phyloP scores from a whole-genome alignment of 345 rosid genomes.

The Pistacia vera region DNA sequence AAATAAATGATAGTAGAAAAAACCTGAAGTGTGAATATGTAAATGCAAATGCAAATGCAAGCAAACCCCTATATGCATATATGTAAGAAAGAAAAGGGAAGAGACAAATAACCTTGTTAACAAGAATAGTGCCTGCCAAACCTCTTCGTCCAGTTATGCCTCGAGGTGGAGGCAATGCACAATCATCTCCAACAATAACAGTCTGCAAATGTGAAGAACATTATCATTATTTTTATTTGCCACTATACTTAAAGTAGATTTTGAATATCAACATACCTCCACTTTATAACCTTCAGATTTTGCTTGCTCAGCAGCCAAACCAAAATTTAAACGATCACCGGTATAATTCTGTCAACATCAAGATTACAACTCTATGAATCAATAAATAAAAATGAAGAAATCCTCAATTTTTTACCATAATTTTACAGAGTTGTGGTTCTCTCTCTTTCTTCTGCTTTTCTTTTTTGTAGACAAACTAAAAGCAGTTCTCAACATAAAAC shows the following conservation, averaged over 20 bases:
- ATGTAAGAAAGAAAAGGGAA: background rate
- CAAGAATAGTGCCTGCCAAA: conserved; percentile 92
- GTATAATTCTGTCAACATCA: conserved; percentile 77
- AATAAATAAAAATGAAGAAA: conserved; percentile 12
- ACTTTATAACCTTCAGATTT: conserved; percentile 95
- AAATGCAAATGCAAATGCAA: background rate
- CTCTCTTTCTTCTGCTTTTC: too few relatives aligned
- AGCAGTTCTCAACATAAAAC: background rate
- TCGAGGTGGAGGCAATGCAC: conserved; percentile 93
- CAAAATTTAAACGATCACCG: conserved; percentile 95
- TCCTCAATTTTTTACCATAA: background rate
- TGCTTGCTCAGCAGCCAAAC: conserved; percentile 99
- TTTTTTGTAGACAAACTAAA: background rate
- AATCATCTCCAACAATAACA: conserved; percentile 94
- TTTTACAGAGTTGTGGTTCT: background rate
- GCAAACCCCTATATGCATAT: background rate
- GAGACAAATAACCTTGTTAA: conserved; percentile 70
- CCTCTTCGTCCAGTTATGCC: conserved; percentile 96
- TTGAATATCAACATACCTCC: conserved; percentile 53
- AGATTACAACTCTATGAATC: conserved; percentile 26
- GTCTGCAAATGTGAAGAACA: conserved; percentile 50
- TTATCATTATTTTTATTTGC: conserved; percentile 6
- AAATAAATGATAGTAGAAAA: background rate
- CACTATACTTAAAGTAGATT: background rate
- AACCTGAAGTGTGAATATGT: background rate